Conservation (phyloP, 495 filamentous ascomycete species). For the Sabuloglossum arenarium region DNA sequence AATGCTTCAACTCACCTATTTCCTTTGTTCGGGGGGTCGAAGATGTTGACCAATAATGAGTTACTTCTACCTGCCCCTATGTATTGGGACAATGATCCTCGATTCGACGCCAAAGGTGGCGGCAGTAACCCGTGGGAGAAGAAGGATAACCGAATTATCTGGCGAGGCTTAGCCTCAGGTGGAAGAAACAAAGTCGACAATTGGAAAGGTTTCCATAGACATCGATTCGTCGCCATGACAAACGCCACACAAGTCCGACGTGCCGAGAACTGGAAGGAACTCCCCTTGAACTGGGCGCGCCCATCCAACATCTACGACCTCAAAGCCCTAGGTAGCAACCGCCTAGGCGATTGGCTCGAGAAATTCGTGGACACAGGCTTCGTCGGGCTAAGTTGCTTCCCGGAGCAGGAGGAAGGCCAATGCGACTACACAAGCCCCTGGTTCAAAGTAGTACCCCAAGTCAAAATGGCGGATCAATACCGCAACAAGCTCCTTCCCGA, state of each 20-base stretch:
- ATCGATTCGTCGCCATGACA: constrained; percentile 48
- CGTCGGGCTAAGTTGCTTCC: constrained; percentile 16
- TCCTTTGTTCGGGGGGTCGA: constrained; percentile 57
- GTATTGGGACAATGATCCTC: constrained; percentile 49
- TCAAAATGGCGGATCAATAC: constrained; percentile 11
- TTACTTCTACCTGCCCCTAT: constrained; percentile 59
- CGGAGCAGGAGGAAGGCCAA: neutral
- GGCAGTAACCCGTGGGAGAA: constrained; percentile 23
- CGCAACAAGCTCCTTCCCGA: constrained; percentile 19
- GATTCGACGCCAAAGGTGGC: constrained; percentile 17
- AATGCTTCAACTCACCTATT: constrained; percentile 33
- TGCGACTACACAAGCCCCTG: constrained; percentile 15
- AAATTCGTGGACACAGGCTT: constrained; percentile 14
- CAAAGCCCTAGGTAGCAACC: constrained; percentile 5
- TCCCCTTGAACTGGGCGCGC: constrained; percentile 12
- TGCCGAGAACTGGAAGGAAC: constrained; percentile 12
- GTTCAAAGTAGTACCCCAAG: constrained; percentile 7
- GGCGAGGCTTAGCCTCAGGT: constrained; percentile 52
- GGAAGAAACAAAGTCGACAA: constrained; percentile 40
- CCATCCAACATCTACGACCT: constrained; percentile 13
- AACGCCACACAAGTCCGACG: constrained; percentile 36
- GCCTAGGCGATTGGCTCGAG: constrained; percentile 16
- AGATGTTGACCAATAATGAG: constrained; percentile 61
- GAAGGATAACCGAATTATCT: constrained; percentile 35
- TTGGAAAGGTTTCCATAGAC: constrained; percentile 50